A percentile compares a stretch with the other conserved stretches of the same genome.
Conservation (phyloP, 306 rosid genomes). For the Gillenia trifoliata region DNA sequence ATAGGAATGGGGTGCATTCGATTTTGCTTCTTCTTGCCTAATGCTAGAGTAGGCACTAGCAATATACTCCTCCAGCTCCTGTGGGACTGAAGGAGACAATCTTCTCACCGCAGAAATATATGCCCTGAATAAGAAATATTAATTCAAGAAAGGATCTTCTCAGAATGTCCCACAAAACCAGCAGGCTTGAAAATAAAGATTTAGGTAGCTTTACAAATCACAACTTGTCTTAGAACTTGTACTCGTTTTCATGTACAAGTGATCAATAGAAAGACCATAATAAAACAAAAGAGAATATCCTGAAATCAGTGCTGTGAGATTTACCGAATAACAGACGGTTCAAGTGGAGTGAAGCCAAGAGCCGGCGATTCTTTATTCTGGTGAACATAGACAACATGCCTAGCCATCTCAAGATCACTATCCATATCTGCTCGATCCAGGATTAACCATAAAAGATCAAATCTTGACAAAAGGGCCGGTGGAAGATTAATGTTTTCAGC, state of each 20-base stretch:
- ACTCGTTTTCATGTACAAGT: background rate
- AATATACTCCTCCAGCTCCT: slow-evolving; percentile 85
- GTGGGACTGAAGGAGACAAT: slow-evolving; percentile 74
- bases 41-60: slow-evolving; percentile 85
- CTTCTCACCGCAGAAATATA: slow-evolving; percentile 96
- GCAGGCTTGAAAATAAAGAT: background rate
- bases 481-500: slow-evolving; percentile 98
- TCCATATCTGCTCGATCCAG: slow-evolving; percentile 99
- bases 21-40: slow-evolving; percentile 93
- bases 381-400: slow-evolving; percentile 88
- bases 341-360: slow-evolving; percentile 92
- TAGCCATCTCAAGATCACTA: slow-evolving; percentile 96
- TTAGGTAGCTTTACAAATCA: background rate
- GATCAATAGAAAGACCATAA: background rate
- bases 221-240: background rate
- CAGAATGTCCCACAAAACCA: background rate
- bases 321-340: slow-evolving; percentile 93
- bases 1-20: slow-evolving; percentile 85
- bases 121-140: slow-evolving; percentile 47
- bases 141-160: slow-evolving; percentile 1
- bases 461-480: slow-evolving; percentile 88
- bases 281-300: slow-evolving; percentile 3
- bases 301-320: slow-evolving; percentile 5
- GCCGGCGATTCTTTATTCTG: slow-evolving; percentile 91
- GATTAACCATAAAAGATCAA: slow-evolving; percentile 95